A percentile compares a stretch with the other conserved stretches of the same genome.
Conservation (phyloP, 148 eudicot species). For the Pharnaceum exiguum region DNA sequence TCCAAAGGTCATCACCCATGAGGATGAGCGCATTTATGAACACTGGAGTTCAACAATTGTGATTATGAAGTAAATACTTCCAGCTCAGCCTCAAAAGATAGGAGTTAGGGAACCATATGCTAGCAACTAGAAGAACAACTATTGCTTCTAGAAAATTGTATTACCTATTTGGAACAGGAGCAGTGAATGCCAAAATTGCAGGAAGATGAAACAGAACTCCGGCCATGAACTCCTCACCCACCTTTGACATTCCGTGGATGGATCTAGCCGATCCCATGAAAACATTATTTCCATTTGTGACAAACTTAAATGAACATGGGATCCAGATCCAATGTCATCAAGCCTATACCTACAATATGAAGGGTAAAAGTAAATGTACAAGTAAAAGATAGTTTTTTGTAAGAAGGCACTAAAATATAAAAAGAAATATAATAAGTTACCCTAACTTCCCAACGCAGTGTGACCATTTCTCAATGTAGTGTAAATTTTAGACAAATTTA, state of each 20-base stretch:
- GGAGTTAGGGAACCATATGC: not conserved
- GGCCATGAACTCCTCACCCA: constrained; percentile 96
- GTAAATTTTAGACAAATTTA: no score
- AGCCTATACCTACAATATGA: constrained; percentile 45
- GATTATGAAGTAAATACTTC: no score
- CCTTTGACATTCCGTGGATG: constrained; percentile 70
- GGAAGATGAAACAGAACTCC: constrained; percentile 96
- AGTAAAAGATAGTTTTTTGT: no score
- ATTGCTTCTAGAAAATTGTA: not conserved
- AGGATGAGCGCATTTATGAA: no score
- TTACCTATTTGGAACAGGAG: constrained; percentile 91
- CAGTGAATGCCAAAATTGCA: constrained; percentile 81
- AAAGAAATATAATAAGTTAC: no score
- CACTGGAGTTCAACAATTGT: no score
- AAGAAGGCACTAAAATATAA: no score
- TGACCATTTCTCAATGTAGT: no score
- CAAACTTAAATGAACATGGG: constrained; percentile 94
- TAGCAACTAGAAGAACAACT: not conserved
- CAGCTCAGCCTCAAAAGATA: no score
- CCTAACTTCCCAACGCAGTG: no score
- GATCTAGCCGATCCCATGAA: constrained; percentile 65
- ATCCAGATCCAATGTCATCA: constrained; percentile 90
- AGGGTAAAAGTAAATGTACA: constrained; percentile 5
- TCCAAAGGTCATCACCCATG: no score
- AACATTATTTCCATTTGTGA: constrained; percentile 75